Evolutionary conservation across 768 basidiomycete genomes (phyloP), one percentile per base, ranked within the genome.

Genomic region (Leccinum subgranulosum): DNA sequence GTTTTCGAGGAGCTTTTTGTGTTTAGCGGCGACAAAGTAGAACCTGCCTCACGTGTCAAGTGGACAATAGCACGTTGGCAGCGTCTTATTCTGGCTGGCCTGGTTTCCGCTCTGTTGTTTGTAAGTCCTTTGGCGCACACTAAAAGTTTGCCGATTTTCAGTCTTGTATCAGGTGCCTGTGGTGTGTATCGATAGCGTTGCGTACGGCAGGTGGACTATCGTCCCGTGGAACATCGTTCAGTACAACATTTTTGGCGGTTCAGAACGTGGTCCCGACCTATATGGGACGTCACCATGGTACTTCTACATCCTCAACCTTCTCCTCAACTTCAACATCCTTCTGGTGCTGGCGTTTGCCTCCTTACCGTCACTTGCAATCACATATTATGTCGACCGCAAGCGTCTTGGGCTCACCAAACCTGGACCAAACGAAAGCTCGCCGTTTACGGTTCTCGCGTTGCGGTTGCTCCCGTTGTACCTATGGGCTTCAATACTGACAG

Each of bases 301-400:
- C 53, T 99, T 86, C 74, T 98, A 98, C 76, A 62, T 95, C 60
- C 75, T 84, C 61, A 99, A 98, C 75, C 84, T 97, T 56, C 77
- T 90, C 58, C 82, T 98, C 59, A 98, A 97, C 78, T 97, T 98
- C 82, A 99, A 98, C 76, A 73, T 93, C 55, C 74, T 94, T 55
- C 72, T 90, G 15, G 86, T 87, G 1, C 80, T 98, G 60, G 92
- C 96, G 0, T 77, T 98, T 23, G 60, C 86, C 10, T 88, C 95
- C 9, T 74, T 95, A 6, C 96, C 95, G 7, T 81, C 86, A 1
- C 81, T 98, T 34, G 78, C 73, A 19, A 69, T 96, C 57, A 95
- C 94, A 0, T 85, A 85, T 69, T 58, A 75, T 23, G 73, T 90
- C 61, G 94, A 98, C 72, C 81, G 80, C 62, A 87, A 85, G 64